Conservation (phyloP, 106 monocot species). For the Phalaenopsis equestris region DNA sequence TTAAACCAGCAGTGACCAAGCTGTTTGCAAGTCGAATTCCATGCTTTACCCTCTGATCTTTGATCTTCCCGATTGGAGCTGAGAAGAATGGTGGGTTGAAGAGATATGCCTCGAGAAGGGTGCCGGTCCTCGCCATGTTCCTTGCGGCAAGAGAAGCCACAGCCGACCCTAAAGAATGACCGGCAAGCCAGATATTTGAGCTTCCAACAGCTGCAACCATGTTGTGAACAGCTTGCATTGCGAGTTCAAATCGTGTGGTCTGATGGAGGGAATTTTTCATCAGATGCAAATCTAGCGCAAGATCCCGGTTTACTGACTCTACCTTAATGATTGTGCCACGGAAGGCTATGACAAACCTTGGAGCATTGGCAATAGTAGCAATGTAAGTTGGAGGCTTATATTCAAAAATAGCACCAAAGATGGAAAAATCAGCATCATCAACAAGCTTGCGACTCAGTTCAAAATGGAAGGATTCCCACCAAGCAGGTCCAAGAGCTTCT, state of each 20-base stretch:
- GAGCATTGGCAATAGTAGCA: constrained; percentile 26
- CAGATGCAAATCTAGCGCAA: constrained; percentile 53
- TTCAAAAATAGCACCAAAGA: constrained; percentile 82
- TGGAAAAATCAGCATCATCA: constrained; percentile 73
- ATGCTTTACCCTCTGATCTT: constrained; percentile 63
- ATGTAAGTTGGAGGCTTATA: constrained; percentile 27
- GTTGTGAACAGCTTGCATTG: constrained; percentile 69
- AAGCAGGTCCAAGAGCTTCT: constrained; percentile 60
- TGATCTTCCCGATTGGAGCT: constrained; percentile 79
- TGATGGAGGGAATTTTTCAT: constrained; percentile 62
- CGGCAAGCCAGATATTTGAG: constrained; percentile 71
- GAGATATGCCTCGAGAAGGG: constrained; percentile 60
- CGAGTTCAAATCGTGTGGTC: constrained; percentile 56
- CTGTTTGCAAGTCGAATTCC: constrained; percentile 80
- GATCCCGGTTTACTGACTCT: constrained; percentile 55
- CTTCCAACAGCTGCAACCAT: constrained; percentile 35
- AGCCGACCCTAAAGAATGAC: constrained; percentile 83
- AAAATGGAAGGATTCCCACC: constrained; percentile 91
- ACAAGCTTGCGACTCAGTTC: constrained; percentile 53
- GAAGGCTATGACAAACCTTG: constrained; percentile 73
- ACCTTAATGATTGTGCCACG: constrained; percentile 68
- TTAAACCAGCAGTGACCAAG: constrained; percentile 76
- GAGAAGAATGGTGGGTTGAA: constrained; percentile 88
- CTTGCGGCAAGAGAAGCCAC: constrained; percentile 69
- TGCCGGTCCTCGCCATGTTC: constrained; percentile 62